phyloP scores from a whole-genome alignment of 768 basidiomycete species.

The Trametes coccinea region DNA sequence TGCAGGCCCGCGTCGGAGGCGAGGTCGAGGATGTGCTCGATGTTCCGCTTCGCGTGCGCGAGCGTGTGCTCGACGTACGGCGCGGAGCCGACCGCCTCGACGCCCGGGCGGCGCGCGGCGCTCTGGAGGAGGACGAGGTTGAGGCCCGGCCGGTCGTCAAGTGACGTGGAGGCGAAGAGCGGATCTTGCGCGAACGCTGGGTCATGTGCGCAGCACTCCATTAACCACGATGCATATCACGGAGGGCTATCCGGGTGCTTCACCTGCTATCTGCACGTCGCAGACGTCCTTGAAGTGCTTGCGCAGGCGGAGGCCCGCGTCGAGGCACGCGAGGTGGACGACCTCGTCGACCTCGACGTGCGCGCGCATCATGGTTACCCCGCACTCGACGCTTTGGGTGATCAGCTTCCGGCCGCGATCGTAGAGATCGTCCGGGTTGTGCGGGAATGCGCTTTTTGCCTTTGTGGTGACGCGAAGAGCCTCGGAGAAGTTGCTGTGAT shows the following conservation, averaged over 20 bases:
- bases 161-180: slow-evolving; percentile 40
- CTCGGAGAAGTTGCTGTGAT: slow-evolving; percentile 52
- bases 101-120: slow-evolving; percentile 41
- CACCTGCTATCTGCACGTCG: slow-evolving; percentile 60
- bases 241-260: slow-evolving; percentile 6
- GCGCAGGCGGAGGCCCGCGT: slow-evolving; percentile 50
- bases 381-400: slow-evolving; percentile 55
- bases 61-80: slow-evolving; percentile 60
- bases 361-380: slow-evolving; percentile 69
- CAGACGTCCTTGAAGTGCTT: slow-evolving; percentile 47
- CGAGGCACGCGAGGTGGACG: slow-evolving; percentile 55
- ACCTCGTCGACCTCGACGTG: slow-evolving; percentile 63
- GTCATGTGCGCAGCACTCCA: not conserved
- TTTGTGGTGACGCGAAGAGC: slow-evolving; percentile 52
- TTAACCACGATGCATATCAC: not conserved
- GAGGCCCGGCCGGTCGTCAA: slow-evolving; percentile 38
- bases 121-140: slow-evolving; percentile 48
- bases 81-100: slow-evolving; percentile 61
- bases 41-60: slow-evolving; percentile 52
- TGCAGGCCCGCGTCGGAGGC: slow-evolving; percentile 42
- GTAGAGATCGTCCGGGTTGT: slow-evolving; percentile 47
- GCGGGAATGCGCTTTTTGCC: slow-evolving; percentile 52
- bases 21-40: slow-evolving; percentile 51
- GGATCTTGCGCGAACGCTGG: slow-evolving; percentile 65
- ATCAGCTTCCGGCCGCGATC: slow-evolving; percentile 54